Evolutionary conservation across 2,329 filamentous ascomycete genomes (phyloP).

Genomic region (Dryadomyces quercus-mongolicae): DNA sequence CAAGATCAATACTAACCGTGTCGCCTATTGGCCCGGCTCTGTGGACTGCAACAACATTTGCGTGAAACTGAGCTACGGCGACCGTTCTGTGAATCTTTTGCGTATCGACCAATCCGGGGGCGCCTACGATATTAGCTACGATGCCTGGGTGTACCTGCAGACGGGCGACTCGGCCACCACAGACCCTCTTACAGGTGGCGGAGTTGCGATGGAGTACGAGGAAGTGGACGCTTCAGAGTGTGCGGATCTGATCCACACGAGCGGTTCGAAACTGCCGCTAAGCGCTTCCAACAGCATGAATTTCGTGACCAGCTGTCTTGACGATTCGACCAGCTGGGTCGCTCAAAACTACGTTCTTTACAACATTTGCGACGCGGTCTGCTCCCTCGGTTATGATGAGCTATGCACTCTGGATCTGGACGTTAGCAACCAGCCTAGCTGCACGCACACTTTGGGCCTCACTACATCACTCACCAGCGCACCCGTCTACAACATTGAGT

Average conservation of each 20-base stretch:
- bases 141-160: constrained; percentile 47
- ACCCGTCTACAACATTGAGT: constrained; percentile 39
- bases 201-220: constrained; percentile 37
- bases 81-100: constrained; percentile 42
- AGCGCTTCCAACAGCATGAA: constrained; percentile 45
- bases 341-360: constrained; percentile 38
- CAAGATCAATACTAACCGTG: constrained; percentile 47
- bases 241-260: constrained; percentile 33
- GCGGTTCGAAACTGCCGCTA: constrained; percentile 38
- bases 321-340: constrained; percentile 32
- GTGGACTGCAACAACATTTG: constrained; percentile 45
- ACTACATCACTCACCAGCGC: constrained; percentile 21
- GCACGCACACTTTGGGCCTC: constrained; percentile 31
- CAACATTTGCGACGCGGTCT: constrained; percentile 40
- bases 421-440: constrained; percentile 37
- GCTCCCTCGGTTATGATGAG: constrained; percentile 38
- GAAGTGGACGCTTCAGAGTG: constrained; percentile 35
- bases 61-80: constrained; percentile 36
- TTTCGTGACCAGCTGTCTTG: constrained; percentile 34
- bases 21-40: constrained; percentile 46
- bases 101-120: constrained; percentile 43
- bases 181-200: constrained; percentile 34
- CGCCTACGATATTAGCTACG: constrained; percentile 46
- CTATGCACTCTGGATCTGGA: constrained; percentile 26
- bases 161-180: constrained; percentile 35